Conservation (phyloP, 352 stramenopile genomes). For the Thalassiosira exigua region DNA sequence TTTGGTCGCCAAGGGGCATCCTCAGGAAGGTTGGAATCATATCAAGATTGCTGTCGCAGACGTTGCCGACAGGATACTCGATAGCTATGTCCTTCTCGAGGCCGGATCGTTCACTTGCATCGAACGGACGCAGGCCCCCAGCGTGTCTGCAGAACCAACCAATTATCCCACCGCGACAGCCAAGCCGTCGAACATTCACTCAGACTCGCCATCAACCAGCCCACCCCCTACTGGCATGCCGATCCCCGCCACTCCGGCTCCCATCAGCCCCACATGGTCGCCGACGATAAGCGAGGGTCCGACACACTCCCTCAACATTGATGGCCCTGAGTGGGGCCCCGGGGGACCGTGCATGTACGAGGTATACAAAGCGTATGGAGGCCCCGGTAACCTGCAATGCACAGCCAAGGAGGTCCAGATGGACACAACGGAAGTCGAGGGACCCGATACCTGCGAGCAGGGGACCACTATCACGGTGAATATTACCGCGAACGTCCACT, state of each 20-base stretch:
- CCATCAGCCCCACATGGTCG: too few species aligned
- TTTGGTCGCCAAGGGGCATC: slow-evolving; percentile 7
- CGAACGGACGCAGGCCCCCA: neutral
- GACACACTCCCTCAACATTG: too few species aligned
- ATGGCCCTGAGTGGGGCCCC: too few species aligned
- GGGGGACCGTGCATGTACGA: slow-evolving; percentile 22
- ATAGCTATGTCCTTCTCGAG: slow-evolving; percentile 33
- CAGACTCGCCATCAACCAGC: too few species aligned
- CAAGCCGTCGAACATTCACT: too few species aligned
- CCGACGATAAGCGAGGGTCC: too few species aligned
- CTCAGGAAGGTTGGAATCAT: slow-evolving; percentile 8
- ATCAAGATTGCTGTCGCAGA: slow-evolving; percentile 43
- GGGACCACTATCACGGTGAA: slow-evolving; percentile 21
- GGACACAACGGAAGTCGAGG: slow-evolving; percentile 11
- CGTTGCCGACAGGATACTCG: slow-evolving; percentile 26
- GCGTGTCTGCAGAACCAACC: neutral
- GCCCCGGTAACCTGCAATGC: slow-evolving; percentile 14
- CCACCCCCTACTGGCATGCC: too few species aligned
- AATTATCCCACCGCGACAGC: too few species aligned
- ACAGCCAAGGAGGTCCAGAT: slow-evolving; percentile 17
- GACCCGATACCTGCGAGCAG: slow-evolving; percentile 2
- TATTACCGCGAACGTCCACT: slow-evolving; percentile 12
- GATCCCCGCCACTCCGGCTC: too few species aligned
- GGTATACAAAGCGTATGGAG: neutral
- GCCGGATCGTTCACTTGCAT: slow-evolving; percentile 26